These are phyloP conservation scores for Fonsecaea nubica DNA, from an alignment of 2,329 filamentous ascomycete species.

Conservation along the genomic window DNA sequence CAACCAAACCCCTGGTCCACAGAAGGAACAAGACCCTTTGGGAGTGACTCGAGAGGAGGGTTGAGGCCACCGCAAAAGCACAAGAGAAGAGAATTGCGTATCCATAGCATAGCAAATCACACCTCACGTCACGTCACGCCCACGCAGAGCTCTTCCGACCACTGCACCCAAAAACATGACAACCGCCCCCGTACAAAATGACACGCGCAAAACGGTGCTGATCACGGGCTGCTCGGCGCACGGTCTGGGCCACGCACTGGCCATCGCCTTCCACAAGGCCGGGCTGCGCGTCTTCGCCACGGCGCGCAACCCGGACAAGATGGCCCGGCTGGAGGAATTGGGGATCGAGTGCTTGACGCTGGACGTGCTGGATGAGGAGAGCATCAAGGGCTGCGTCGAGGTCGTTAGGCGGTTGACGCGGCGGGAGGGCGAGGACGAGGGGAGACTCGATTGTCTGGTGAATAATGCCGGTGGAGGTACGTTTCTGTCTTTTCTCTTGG, in stretches of 20 bases:
- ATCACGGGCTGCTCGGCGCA: slow-evolving; percentile 33
- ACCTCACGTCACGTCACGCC: no score
- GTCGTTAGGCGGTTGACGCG: slow-evolving; percentile 25
- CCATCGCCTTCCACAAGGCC: slow-evolving; percentile 44
- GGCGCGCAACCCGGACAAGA: slow-evolving; percentile 44
- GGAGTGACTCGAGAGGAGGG: no score
- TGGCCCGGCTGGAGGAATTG: slow-evolving; percentile 35
- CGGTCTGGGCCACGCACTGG: slow-evolving; percentile 50
- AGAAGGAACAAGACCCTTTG: no score
- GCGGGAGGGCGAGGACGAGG: slow-evolving; percentile 28
- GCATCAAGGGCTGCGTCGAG: slow-evolving; percentile 24
- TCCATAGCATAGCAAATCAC: no score
- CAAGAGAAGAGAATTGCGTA: no score
- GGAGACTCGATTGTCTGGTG: slow-evolving; percentile 52
- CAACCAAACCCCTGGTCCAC: no score
- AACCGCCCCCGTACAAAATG: background rate
- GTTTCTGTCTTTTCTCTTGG: background rate
- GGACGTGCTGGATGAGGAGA: slow-evolving; percentile 27
- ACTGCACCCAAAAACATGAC: background rate
- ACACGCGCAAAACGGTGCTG: slow-evolving; percentile 20
- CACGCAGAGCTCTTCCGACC: no score
- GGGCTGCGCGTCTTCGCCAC: slow-evolving; percentile 50
- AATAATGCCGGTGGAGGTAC: slow-evolving; percentile 55
- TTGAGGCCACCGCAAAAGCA: no score
- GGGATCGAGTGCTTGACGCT: slow-evolving; percentile 33